These are phyloP conservation scores for Gossypium aridum DNA, from an alignment of 441 rosid genomes.

Conservation along the genomic window DNA sequence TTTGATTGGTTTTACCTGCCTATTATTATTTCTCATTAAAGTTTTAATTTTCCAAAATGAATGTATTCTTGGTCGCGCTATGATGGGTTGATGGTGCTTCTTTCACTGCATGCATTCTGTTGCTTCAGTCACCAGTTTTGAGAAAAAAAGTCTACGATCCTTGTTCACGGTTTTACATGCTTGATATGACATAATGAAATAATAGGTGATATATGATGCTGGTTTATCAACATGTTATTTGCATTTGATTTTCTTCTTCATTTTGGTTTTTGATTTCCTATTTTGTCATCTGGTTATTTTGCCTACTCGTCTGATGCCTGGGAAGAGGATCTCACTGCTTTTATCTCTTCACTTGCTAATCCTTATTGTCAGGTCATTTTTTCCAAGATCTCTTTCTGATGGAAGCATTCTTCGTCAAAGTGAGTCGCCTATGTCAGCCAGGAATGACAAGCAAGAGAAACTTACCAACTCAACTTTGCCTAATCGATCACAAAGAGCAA, in stretches of 20 bases:
- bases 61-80: background rate
- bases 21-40: background rate
- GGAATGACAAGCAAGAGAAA: constrained; percentile 41
- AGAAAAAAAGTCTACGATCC: background rate
- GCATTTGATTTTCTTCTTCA: background rate
- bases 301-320: background rate
- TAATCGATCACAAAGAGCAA: constrained; percentile 34
- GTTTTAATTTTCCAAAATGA: background rate
- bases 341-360: constrained; percentile 5
- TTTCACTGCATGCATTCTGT: background rate
- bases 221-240: background rate
- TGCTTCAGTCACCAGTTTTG: background rate
- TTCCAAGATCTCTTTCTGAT: constrained; percentile 82
- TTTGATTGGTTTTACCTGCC: background rate
- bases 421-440: constrained; percentile 38
- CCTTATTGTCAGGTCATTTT: constrained; percentile 48
- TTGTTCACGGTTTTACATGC: background rate
- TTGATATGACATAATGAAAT: background rate
- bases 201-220: background rate
- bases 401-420: constrained; percentile 70
- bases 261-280: background rate
- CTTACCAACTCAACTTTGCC: constrained; percentile 36
- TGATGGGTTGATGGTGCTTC: background rate
- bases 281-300: background rate
- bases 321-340: background rate